phyloP scores from a whole-genome alignment of 2,329 filamentous ascomycete genomes.

The Whalleya microplaca region DNA sequence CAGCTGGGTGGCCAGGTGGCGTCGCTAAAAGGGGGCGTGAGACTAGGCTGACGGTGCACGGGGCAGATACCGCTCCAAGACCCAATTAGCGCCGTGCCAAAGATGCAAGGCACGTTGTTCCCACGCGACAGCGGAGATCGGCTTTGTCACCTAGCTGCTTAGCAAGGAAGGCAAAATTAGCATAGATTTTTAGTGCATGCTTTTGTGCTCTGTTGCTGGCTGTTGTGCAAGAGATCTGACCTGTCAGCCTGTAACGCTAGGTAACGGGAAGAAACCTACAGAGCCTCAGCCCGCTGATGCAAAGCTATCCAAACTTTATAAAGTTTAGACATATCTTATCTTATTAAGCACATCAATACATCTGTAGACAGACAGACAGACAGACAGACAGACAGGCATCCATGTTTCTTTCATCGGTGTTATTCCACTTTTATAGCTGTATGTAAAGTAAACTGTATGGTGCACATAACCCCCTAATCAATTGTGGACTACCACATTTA shows the following conservation, averaged over 20 bases:
- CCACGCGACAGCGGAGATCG: conserved; percentile 34
- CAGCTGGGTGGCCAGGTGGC: conserved; percentile 11
- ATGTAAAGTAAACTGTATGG: no score
- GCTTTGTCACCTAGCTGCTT: conserved; percentile 9
- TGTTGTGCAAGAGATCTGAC: neutral
- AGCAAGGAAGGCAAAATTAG: conserved; percentile 10
- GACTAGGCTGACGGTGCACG: conserved; percentile 14
- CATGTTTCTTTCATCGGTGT: no score
- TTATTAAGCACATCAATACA: no score
- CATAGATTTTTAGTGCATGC: neutral
- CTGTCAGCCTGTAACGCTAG: no score
- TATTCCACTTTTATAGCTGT: no score
- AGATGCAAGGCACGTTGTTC: conserved; percentile 29
- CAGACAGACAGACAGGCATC: no score
- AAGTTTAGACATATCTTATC: no score
- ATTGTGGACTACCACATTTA: no score
- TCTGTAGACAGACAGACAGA: no score
- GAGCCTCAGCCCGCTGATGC: neutral
- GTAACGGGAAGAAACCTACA: no score
- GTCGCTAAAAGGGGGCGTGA: neutral
- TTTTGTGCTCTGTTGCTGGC: neutral
- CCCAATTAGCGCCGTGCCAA: conserved; percentile 12
- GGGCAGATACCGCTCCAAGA: conserved; percentile 5
- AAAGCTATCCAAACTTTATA: neutral
- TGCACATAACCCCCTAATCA: no score